Base-by-base conservation (phyloP, 2,329 filamentous ascomycete species). In the Ploettnerulaceae sp. region DNA sequence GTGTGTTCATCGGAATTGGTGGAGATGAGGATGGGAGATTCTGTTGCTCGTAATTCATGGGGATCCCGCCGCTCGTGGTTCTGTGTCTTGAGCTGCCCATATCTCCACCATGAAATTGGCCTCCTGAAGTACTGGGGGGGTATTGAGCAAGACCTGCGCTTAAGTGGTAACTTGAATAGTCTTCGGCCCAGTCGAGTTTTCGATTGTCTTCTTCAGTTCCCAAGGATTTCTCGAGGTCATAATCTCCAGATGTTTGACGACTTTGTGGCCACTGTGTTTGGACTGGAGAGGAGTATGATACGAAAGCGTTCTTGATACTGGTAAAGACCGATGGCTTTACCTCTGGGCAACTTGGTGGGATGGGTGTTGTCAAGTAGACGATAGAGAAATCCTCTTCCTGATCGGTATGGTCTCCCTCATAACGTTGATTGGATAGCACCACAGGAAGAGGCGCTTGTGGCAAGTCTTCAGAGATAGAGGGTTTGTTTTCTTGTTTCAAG, bases 371-470 rank as follows among this genome's bases (percentile, higher is more conserved):
- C 31, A 43, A 21, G 24, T n/a, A 11, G 12, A 22, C 40, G 21
- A 11, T 26, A 8, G 9, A 8, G 20, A 34, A 33, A 3, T 15
- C 12, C 20, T 43, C 32, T 12, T 43, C 31, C 6, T 28, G 14
- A 17, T 26, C 22, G 5, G 21, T 35, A 9, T 35, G 32, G 14
- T 5, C 31, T 43, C 31, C 28, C 15, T 26, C 17, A 14, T 28
- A 35, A 9, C 31, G 9, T 20, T 14, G 34, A 3, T 6, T 37
- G 6, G 42, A 28, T 26, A 39, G 40, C n/a, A 39, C 49, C 32
- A 41, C 48, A 11, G 43, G 29, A 17, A n/a, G 51, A 28, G 57
- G 51, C 2, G 39, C 48, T 20, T 47, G 21, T 14, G 56, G 51
- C 6, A 53, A 21, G 7, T 53, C 32, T 8, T 45, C 33, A 14